Evolutionary conservation across 768 basidiomycete species (phyloP), one percentile per base, ranked within the genome.

Genomic region (Rhizopogon rudus): DNA sequence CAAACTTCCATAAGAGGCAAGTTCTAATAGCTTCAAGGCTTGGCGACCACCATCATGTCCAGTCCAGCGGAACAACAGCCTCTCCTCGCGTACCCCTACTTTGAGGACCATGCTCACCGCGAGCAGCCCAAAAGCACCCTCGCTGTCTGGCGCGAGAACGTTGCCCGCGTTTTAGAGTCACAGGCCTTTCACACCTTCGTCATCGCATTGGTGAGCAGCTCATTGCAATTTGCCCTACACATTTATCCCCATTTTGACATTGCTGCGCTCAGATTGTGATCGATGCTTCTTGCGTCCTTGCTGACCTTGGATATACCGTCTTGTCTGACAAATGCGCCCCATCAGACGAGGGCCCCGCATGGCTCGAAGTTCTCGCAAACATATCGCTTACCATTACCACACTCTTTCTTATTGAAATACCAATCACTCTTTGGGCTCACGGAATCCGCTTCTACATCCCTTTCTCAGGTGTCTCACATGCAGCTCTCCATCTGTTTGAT

Each of bases 321-420:
- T 78, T 92, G 31, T 76, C 75, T 28, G 71, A 79, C 16, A 64
- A 63, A 14, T 90, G 88, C 63, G 66, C 68, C 8, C 71, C 75
- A 3, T 56, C 67, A 6, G 71, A 70, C 60, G 78, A 80, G 13
- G 63, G 65, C 16, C 86, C 86, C 1, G 40, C 63, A 20, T 91
- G 86, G 87, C 77, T 92, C 10, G 77, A 82, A 57, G 68, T 83
- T 31, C 71, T 90, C 35, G 70, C 84, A 6, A 74, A 79, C 53
- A 68, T 87, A 51, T 91, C 89, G 5, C 77, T 88, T 40, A 65
- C 51, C 44, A 91, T 93, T 50, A 89, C 85, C 54, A 78, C 80
- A 5, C 64, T 88, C 65, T 92, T 93, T 78, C 66, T 93, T 33
- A 28, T 84, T 57, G 91, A 93, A 81, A 87, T 93, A 51, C 87